Evolutionary conservation across 306 rosid genomes (phyloP), one percentile per base, ranked within the genome.

Genomic region (Castanea crenata): DNA sequence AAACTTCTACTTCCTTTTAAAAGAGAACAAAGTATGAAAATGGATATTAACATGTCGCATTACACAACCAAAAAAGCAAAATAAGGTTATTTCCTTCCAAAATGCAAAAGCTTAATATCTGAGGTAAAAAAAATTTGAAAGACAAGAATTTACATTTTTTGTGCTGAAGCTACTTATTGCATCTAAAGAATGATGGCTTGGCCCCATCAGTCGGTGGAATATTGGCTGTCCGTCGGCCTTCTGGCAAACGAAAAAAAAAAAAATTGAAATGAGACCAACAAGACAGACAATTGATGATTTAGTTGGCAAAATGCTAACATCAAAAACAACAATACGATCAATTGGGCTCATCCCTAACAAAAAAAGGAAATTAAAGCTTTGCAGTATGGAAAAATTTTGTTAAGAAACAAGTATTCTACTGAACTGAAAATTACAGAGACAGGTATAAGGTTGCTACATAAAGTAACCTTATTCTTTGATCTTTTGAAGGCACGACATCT

Each of bases 181-280:
- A 62, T 91, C 84, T 58, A 91, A 80, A 82, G 92, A 80, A 88
- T 93, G 99, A 89, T 68, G 90, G 73, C 81, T 80, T 54, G 89
- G 92, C 63, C 98, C 96, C 89, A 80, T 87, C 76, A 81, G 86
- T 82, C 87, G 78, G 85, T 95, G 99, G 81, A 83, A 88, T 84
- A 93, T 82, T 55, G 98, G 90, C 78, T 52, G 78, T 65, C 78
- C 82, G 57, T 87, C 91, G 58, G 83, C 82, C 59, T 19, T 87
- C 99, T 95, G 88, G 76, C n/a, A 79, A 81, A 44, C 75, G 5
- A 64, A 80, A 70, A 64, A 76, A 80, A 78, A 34, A 32, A 0
- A 4, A 4, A 41, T 71, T 29, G 20, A 34, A 77, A 55, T 71
- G 46, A 68, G 74, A 82, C 71, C 56, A 75, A 69, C 27, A 46